phyloP scores from a whole-genome alignment of 2,329 filamentous ascomycete genomes.

The Cadophora sp. region DNA sequence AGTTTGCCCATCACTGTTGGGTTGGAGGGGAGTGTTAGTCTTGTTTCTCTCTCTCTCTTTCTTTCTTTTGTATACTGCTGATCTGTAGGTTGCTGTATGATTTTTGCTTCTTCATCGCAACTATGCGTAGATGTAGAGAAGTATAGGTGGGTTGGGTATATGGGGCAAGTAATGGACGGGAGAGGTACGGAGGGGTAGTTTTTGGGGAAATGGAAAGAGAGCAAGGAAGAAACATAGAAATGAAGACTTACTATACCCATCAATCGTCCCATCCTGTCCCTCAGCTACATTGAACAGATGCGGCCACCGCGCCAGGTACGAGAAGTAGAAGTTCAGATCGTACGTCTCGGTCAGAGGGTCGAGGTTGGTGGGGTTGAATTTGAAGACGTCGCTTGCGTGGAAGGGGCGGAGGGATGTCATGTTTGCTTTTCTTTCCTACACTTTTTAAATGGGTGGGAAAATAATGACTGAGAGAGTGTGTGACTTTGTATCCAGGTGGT shows the following conservation, averaged over 20 bases:
- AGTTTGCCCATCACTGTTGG: constrained; percentile 91
- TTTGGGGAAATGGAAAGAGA: constrained; percentile 8
- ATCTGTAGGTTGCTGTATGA: too few relatives aligned
- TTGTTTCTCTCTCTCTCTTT: not conserved
- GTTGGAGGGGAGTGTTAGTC: constrained; percentile 9
- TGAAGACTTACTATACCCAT: constrained; percentile 81
- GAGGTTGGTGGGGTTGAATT: constrained; percentile 92
- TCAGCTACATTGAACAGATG: constrained; percentile 93
- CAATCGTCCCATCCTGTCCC: constrained; percentile 83
- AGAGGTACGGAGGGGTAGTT: not conserved
- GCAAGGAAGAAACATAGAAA: not conserved
- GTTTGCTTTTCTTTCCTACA: constrained; percentile 27
- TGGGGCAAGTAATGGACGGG: too few relatives aligned
- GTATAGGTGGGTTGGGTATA: not conserved
- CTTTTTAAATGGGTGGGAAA: too few relatives aligned
- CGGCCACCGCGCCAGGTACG: constrained; percentile 96
- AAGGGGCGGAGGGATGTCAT: constrained; percentile 92
- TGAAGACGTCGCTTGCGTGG: constrained; percentile 82
- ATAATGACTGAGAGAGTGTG: too few relatives aligned
- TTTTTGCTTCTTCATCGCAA: too few relatives aligned
- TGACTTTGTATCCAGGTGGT: not conserved
- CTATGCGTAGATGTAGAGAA: too few relatives aligned
- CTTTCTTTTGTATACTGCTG: too few relatives aligned
- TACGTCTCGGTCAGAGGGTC: constrained; percentile 98
- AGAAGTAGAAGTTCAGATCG: constrained; percentile 92